Evolutionary conservation across 306 rosid species (phyloP), one percentile per base, ranked within the genome.

Genomic region (Cicer bijugum): DNA sequence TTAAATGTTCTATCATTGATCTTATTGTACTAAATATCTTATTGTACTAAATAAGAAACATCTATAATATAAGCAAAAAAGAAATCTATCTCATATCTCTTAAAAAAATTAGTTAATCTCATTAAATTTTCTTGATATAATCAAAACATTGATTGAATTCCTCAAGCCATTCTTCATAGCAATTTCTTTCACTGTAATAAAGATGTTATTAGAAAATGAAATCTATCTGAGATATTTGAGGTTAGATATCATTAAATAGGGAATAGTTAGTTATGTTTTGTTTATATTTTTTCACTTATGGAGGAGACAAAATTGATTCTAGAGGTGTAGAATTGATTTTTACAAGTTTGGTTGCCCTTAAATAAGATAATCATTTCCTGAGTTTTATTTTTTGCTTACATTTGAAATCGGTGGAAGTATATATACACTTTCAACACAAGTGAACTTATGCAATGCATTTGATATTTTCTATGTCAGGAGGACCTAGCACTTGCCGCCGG

Each of bases 401-500:
- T 58, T 23, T 58, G 16, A 58, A 58, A 58, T 28, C 14, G 1
- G 35, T 28, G 35, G 16, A 11, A 12, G 63, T 48, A 48, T 55
- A 28, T 28, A 28, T 28, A 28, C 35, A 19, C 61, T 19, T 20
- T 56, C 14, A 56, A 9, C 8, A 0, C 33, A 60, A 33, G 23
- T 1, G 7, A 12, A 38, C 55, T 42, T 28, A 78, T 65, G 59
- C 72, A 48, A 78, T 68, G 50, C 45, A 15, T 77, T 16, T 69
- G 53, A 44, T 77, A 8, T 75, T 73, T 64, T 66, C 55, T 61
- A 63, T 87, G 19, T 46, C 86, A 93, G 97, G 97, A 91, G 86
- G 98, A 88, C 79, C 78, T 93, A 75, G 90, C 86, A 51, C 75
- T 91, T 6, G 98, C 98, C 1, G 97, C 98, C 0, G 93, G 93